These are phyloP conservation scores for Alternaria sp. DNA, from an alignment of 2,329 filamentous ascomycete species.

Conservation along the genomic window DNA sequence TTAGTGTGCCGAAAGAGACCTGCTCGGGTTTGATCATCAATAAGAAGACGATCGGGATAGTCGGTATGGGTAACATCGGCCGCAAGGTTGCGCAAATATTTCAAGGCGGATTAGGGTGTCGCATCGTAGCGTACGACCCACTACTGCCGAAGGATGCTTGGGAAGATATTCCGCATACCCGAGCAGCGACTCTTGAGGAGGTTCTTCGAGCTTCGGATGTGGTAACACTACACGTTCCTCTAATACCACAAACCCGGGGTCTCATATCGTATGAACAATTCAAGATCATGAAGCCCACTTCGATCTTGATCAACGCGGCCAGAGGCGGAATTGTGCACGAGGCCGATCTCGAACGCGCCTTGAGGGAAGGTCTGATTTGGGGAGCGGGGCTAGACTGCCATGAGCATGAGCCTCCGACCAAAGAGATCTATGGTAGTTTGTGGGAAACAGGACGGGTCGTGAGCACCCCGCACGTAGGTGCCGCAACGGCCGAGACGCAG, in stretches of 20 bases:
- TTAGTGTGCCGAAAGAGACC: conserved; percentile 48
- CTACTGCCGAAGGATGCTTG: conserved; percentile 53
- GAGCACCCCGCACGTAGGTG: conserved; percentile 59
- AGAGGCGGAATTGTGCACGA: conserved; percentile 59
- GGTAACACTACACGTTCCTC: conserved; percentile 30
- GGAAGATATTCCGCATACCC: conserved; percentile 19
- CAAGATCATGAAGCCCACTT: conserved; percentile 49
- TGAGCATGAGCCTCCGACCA: conserved; percentile 53
- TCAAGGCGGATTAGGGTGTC: conserved; percentile 48
- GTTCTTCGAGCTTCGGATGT: conserved; percentile 23
- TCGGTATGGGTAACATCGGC: conserved; percentile 54
- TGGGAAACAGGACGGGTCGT: conserved; percentile 55
- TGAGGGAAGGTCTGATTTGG: conserved; percentile 51
- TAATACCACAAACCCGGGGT: conserved; percentile 30
- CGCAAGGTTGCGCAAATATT: conserved; percentile 24
- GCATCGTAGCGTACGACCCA: conserved; percentile 51
- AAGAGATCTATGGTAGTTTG: conserved; percentile 49
- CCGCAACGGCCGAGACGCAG: conserved; percentile 52
- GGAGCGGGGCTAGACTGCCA: conserved; percentile 60
- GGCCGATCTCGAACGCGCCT: conserved; percentile 51
- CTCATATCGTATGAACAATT: conserved; percentile 48
- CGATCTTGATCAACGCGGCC: conserved; percentile 56
- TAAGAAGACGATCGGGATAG: conserved; percentile 55
- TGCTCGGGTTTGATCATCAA: conserved; percentile 51
- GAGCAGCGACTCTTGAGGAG: conserved; percentile 26